Conservation (phyloP, 768 basidiomycete species). For the Agrocybe praecox region DNA sequence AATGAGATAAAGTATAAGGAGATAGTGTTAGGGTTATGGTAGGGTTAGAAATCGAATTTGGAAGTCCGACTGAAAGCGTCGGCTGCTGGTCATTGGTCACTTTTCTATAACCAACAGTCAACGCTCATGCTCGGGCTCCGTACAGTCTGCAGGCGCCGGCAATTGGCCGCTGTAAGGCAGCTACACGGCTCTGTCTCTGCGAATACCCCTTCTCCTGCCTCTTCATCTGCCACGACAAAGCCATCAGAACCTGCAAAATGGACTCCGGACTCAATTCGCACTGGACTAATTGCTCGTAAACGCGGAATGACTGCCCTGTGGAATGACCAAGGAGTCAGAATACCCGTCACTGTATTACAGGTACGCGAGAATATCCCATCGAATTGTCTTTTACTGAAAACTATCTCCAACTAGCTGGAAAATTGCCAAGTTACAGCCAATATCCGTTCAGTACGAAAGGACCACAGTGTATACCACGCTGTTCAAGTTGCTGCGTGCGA, state of each 20-base stretch:
- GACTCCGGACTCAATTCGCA: constrained; percentile 84
- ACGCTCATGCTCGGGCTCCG: constrained; percentile 55
- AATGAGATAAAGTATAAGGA: neutral
- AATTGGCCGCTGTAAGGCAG: constrained; percentile 34
- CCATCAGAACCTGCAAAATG: constrained; percentile 56
- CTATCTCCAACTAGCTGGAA: constrained; percentile 59
- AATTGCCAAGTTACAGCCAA: constrained; percentile 90
- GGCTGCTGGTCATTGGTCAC: constrained; percentile 7
- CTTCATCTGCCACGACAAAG: constrained; percentile 23
- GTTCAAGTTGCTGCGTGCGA: constrained; percentile 92
- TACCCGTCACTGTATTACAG: constrained; percentile 95
- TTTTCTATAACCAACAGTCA: constrained; percentile 8
- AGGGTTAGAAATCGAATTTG: constrained; percentile 14
- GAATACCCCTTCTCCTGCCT: constrained; percentile 29
- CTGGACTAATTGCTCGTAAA: constrained; percentile 93
- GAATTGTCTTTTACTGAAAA: neutral
- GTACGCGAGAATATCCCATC: constrained; percentile 41
- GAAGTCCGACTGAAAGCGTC: constrained; percentile 25
- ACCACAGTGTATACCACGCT: constrained; percentile 83
- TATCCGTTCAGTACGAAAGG: constrained; percentile 60
- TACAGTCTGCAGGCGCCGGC: constrained; percentile 42
- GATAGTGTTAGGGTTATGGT: neutral
- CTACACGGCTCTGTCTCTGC: constrained; percentile 45
- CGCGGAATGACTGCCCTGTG: constrained; percentile 95
- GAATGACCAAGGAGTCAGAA: constrained; percentile 85